Evolutionary conservation across 2,329 filamentous ascomycete species (phyloP).

Genomic region (Colletotrichum sp.): DNA sequence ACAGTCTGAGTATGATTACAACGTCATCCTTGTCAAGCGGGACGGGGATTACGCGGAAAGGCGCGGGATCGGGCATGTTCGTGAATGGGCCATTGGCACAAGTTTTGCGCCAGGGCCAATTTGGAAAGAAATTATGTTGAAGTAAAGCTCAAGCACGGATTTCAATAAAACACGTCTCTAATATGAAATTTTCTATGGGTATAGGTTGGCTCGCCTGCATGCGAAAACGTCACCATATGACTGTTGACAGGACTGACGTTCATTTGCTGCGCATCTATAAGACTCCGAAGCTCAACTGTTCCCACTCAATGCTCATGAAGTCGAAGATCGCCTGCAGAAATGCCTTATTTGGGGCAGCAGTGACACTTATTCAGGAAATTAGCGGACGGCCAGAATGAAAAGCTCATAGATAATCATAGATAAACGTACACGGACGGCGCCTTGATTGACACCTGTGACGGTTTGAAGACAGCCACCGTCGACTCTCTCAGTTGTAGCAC

Average conservation of each 20-base stretch:
- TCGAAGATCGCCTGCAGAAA: background rate
- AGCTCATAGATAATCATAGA: background rate
- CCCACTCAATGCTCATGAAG: background rate
- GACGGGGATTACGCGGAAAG: background rate
- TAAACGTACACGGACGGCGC: background rate
- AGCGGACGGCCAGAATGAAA: background rate
- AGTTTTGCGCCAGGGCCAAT: background rate
- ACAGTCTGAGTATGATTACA: background rate
- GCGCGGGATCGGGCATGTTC: background rate
- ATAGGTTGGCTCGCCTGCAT: accelerated
- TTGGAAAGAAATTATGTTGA: background rate
- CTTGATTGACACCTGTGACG: background rate
- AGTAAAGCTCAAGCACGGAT: accelerated
- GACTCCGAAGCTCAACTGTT: background rate
- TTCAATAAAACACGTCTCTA: too few species aligned
- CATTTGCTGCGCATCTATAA: accelerated
- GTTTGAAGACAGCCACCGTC: background rate
- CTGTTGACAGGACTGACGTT: accelerated
- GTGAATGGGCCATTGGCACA: background rate
- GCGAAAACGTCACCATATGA: accelerated
- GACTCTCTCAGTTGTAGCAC: background rate
- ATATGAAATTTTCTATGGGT: background rate
- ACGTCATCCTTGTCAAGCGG: background rate
- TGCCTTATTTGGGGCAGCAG: background rate
- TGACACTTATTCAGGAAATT: background rate